Evolutionary conservation across 768 basidiomycete species (phyloP).

Genomic region (Russula emetica): DNA sequence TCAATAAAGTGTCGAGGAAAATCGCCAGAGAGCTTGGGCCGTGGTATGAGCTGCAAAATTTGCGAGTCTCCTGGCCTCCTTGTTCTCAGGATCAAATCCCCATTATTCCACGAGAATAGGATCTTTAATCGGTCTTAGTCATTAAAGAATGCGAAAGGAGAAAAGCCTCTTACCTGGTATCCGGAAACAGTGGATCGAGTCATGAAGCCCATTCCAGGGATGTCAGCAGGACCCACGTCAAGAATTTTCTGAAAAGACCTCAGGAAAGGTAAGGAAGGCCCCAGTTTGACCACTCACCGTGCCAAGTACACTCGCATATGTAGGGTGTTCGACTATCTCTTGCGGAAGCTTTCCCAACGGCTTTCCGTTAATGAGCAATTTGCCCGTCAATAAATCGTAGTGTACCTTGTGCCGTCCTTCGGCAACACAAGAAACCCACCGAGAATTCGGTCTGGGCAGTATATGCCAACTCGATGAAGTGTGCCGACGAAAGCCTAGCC

Average conservation of each 20-base stretch:
- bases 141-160: not conserved
- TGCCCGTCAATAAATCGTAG: constrained; percentile 41
- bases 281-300: constrained; percentile 24
- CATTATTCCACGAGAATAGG: not conserved
- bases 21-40: constrained; percentile 30
- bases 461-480: not conserved
- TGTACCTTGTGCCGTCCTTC: constrained; percentile 29
- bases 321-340: constrained; percentile 34
- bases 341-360: constrained; percentile 39
- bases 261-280: not conserved
- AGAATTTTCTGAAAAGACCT: constrained; percentile 6
- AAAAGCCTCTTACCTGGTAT: not conserved
- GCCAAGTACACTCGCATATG: constrained; percentile 39
- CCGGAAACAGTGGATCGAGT: constrained; percentile 10
- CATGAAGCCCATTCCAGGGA: constrained; percentile 14
- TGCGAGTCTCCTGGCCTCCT: constrained; percentile 4
- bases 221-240: constrained; percentile 11
- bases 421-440: constrained; percentile 2
- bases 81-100: not conserved
- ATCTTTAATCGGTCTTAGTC: not conserved
- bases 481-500: not conserved
- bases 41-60: constrained; percentile 36
- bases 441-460: constrained; percentile 1
- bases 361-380: constrained; percentile 42
- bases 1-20: constrained; percentile 34